Evolutionary conservation across 2,329 filamentous ascomycete genomes (phyloP).

Genomic region (Venturia carpophila): DNA sequence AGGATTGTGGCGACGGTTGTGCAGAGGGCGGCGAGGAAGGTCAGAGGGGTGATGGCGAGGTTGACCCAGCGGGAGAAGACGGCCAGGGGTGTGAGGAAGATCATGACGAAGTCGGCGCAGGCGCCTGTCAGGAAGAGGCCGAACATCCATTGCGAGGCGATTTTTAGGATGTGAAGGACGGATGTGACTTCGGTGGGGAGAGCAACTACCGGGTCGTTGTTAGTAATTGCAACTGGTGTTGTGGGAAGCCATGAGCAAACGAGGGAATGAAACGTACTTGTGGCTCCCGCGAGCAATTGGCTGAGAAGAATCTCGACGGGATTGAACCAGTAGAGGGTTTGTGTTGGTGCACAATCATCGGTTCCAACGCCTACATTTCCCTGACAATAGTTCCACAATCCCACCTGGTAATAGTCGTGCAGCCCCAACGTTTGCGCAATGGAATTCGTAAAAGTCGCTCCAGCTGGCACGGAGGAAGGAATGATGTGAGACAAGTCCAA

Average conservation of each 20-base stretch:
- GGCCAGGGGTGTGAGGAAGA: conserved; percentile 54
- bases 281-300: conserved; percentile 74
- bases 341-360: conserved; percentile 64
- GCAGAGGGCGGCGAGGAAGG: conserved; percentile 58
- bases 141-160: conserved; percentile 81
- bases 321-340: conserved; percentile 80
- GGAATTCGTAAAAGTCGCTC: conserved; percentile 65
- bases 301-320: conserved; percentile 72
- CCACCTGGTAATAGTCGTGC: conserved; percentile 91
- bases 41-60: conserved; percentile 59
- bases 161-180: conserved; percentile 64
- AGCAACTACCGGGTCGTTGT: conserved; percentile 55
- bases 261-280: conserved; percentile 43
- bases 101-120: conserved; percentile 62
- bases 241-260: not conserved
- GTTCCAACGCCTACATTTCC: conserved; percentile 70
- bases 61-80: conserved; percentile 48
- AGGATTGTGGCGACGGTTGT: conserved; percentile 64
- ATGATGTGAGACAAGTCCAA: conserved; percentile 79
- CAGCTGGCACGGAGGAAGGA: conserved; percentile 62
- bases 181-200: conserved; percentile 62
- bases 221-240: not conserved
- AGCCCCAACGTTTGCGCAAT: conserved; percentile 79
- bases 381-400: conserved; percentile 87
- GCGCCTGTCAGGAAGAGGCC: conserved; percentile 70